Conservation (phyloP, 345 rosid genomes). For the Camelina sativa region DNA sequence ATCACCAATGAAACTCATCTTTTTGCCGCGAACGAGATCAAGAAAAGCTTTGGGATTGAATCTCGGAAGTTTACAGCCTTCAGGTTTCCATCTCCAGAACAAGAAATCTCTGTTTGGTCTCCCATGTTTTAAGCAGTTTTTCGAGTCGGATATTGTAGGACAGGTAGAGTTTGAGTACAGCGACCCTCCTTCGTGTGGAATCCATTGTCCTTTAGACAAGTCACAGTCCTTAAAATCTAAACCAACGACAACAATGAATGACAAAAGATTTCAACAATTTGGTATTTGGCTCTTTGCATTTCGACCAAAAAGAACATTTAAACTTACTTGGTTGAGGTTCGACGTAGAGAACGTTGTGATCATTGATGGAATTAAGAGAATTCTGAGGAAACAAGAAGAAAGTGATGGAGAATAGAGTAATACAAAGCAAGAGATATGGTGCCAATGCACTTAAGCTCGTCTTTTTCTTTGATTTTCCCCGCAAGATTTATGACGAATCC, state of each 20-base stretch:
- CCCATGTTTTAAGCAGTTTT: slow-evolving; percentile 68
- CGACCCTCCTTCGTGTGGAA: slow-evolving; percentile 53
- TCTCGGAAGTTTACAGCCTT: slow-evolving; percentile 63
- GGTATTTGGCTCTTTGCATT: background rate
- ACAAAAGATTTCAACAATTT: background rate
- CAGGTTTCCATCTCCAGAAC: slow-evolving; percentile 86
- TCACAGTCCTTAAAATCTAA: slow-evolving; percentile 50
- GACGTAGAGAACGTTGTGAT: slow-evolving; percentile 35
- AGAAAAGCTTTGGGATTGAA: slow-evolving; percentile 60
- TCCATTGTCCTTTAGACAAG: slow-evolving; percentile 66
- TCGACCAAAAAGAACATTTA: background rate
- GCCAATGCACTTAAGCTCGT: background rate
- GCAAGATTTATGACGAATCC: background rate
- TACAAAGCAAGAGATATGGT: slow-evolving; percentile 39
- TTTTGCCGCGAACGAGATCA: slow-evolving; percentile 57
- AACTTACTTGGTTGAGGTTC: slow-evolving; percentile 27
- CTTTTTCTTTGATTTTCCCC: slow-evolving; percentile 2
- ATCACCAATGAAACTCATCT: slow-evolving; percentile 73
- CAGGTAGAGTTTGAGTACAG: slow-evolving; percentile 65
- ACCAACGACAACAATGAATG: background rate
- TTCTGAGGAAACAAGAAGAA: slow-evolving; percentile 56
- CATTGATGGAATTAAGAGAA: slow-evolving; percentile 41
- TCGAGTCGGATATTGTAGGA: slow-evolving; percentile 60
- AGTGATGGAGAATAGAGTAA: slow-evolving; percentile 51
- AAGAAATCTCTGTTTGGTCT: slow-evolving; percentile 61